Evolutionary conservation across 305 asterid genomes (phyloP).

Genomic region (Striga hermonthica): DNA sequence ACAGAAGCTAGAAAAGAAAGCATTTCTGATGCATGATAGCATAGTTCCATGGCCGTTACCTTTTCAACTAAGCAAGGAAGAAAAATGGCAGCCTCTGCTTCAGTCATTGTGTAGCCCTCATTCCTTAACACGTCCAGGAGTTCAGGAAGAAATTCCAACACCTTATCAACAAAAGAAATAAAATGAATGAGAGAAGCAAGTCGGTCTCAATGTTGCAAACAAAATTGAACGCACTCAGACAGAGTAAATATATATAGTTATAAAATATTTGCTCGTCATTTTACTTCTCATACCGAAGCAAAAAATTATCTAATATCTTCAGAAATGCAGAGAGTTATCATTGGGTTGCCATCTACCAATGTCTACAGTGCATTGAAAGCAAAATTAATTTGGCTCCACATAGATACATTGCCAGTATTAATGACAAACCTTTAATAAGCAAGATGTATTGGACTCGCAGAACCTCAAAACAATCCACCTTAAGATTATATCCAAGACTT

Average conservation of each 20-base stretch:
- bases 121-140: conserved; percentile 80
- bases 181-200: conserved; percentile 22
- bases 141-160: conserved; percentile 97
- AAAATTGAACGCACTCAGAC: no score
- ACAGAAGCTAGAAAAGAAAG: conserved; percentile 15
- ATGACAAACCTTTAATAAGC: conserved; percentile 71
- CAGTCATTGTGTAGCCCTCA: conserved; percentile 84
- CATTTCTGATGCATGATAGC: conserved; percentile 10
- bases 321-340: neutral
- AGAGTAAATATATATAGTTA: no score
- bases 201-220: conserved; percentile 6
- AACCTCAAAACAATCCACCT: conserved; percentile 92
- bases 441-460: conserved; percentile 92
- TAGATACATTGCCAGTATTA: conserved; percentile 7
- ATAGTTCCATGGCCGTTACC: conserved; percentile 41
- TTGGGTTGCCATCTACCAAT: neutral
- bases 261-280: no score
- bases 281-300: no score
- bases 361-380: neutral
- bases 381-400: neutral
- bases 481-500: conserved; percentile 84
- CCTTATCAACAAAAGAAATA: conserved; percentile 46
- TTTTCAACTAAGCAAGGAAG: conserved; percentile 95
- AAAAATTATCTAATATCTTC: neutral
- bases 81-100: conserved; percentile 95